A percentile compares a stretch with the other conserved stretches of the same genome.
Evolutionary conservation across 139 green algal species (phyloP).

Genomic region (Diplosphaera chodatii): DNA sequence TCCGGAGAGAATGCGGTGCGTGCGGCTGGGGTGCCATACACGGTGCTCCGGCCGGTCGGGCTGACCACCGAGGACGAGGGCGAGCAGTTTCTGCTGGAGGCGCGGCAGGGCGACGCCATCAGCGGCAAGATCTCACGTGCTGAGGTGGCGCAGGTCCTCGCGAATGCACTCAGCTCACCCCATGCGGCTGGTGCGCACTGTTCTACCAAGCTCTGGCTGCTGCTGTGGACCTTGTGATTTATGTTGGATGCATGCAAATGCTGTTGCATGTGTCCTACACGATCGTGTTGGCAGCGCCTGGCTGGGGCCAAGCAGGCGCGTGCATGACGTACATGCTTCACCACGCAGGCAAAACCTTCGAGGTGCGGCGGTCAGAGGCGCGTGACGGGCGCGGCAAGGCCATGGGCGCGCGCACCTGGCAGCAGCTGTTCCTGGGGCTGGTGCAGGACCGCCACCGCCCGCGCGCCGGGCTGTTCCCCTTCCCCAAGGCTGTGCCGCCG

Average conservation of each 20-base stretch:
- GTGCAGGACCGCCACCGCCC: slow-evolving; percentile 54
- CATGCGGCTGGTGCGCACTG: slow-evolving; percentile 39
- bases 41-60: slow-evolving; percentile 59
- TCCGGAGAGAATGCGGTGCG: slow-evolving; percentile 60
- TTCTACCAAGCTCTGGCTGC: too few species aligned
- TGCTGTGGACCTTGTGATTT: too few species aligned
- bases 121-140: slow-evolving; percentile 41
- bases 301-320: too few species aligned
- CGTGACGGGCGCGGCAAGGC: slow-evolving; percentile 44
- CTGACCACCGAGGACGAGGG: slow-evolving; percentile 22
- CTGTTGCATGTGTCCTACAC: too few species aligned
- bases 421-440: slow-evolving; percentile 45
- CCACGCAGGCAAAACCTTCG: slow-evolving; percentile 63
- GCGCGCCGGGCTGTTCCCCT: slow-evolving; percentile 48
- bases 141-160: slow-evolving; percentile 58
- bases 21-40: slow-evolving; percentile 58
- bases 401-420: slow-evolving; percentile 4
- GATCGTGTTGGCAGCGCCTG: too few species aligned
- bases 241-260: too few species aligned
- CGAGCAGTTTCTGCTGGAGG: slow-evolving; percentile 47
- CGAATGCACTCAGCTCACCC: slow-evolving; percentile 30
- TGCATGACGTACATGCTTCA: too few species aligned
- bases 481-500: slow-evolving; percentile 59
- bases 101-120: slow-evolving; percentile 66
- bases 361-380: slow-evolving; percentile 60